phyloP scores from a whole-genome alignment of 2,329 filamentous ascomycete species.

The Kalmusia sp. region DNA sequence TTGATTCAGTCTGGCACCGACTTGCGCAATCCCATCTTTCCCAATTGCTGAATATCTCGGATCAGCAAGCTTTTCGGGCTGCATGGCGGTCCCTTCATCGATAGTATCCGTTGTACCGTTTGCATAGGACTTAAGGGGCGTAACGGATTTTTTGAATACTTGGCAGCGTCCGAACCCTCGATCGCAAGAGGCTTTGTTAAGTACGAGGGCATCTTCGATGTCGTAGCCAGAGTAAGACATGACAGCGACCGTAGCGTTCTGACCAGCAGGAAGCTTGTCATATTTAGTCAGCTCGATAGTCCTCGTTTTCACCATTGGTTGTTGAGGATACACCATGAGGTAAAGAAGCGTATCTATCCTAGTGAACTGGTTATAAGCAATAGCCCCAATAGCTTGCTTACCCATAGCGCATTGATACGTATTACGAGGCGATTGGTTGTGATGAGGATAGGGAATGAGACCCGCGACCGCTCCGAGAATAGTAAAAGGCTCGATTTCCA shows the following conservation, averaged over 20 bases:
- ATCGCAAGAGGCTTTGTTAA: constrained; percentile 96
- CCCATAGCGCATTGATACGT: constrained; percentile 99
- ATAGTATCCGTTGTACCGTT: constrained; percentile 74
- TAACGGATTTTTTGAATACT: constrained; percentile 94
- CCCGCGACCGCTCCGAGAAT: constrained; percentile 94
- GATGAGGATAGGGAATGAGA: constrained; percentile 95
- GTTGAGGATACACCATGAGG: constrained; percentile 95
- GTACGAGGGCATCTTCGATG: constrained; percentile 95
- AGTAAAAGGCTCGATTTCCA: constrained; percentile 98
- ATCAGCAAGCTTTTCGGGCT: constrained; percentile 55
- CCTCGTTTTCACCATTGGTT: constrained; percentile 96
- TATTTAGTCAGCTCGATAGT: constrained; percentile 97
- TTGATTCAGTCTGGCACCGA: constrained; percentile 78
- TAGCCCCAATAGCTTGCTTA: constrained; percentile 98
- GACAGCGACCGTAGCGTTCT: constrained; percentile 96
- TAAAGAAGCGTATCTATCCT: constrained; percentile 96
- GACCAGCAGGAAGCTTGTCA: constrained; percentile 94
- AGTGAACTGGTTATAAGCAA: constrained; percentile 97
- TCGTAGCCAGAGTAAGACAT: constrained; percentile 99
- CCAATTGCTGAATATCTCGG: constrained; percentile 74
- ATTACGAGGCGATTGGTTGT: constrained; percentile 98
- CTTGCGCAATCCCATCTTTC: constrained; percentile 84
- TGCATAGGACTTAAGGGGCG: constrained; percentile 85
- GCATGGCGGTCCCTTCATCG: constrained; percentile 40
- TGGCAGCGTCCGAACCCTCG: constrained; percentile 96